Evolutionary conservation across 164 flowering plant genomes (phyloP), one percentile per base, ranked within the genome.

Genomic region (Stephania yunnanensis): DNA sequence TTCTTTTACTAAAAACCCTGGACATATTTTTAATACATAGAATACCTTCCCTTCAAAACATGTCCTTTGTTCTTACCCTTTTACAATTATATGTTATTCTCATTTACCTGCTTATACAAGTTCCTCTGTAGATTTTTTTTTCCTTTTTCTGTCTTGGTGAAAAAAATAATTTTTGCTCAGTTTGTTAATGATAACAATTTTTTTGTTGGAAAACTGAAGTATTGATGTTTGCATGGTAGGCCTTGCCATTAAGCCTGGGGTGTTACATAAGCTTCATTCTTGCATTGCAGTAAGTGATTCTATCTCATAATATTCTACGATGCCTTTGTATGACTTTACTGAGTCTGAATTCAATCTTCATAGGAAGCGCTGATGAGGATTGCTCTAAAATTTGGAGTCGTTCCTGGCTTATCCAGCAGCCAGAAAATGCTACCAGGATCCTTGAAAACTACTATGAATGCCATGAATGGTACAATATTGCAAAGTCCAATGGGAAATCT

Each of bases 231-330:
- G 9, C 65, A 31, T 85, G 75, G 70, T 86, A 95, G 99, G 99
- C 50, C 80, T 93, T 82, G 94, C 98, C 80, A 70, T 93, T 81
- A 95, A 95, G 86, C 98, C 98, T 73, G 85, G 90, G 30, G 92
- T 86, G 73, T 71, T 92, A 77, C 80, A 87, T 75, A 86, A 84
- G 67, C 66, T 88, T 78, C 97, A 92, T 79, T 81, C 86, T 71
- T 79, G 71, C 81, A 12, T 88, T 68, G 74, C 83, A 48, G 99
- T 93, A 88, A 50, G 87, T 84, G 8, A 25, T 52, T 68, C 77
- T 71, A 42, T 13, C 71, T 58, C 52, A 1, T 68, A 10, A 0
- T 63, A 15, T 58, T 46, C n/a, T 11, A 44, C n/a, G 20, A 2
- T 19, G 31, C 10, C 66, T 61, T 2, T 55, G 10, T 8, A 70